Base-by-base conservation (phyloP, 1,284 basidiomycete species). In the Moesziomyces globuligerus region DNA sequence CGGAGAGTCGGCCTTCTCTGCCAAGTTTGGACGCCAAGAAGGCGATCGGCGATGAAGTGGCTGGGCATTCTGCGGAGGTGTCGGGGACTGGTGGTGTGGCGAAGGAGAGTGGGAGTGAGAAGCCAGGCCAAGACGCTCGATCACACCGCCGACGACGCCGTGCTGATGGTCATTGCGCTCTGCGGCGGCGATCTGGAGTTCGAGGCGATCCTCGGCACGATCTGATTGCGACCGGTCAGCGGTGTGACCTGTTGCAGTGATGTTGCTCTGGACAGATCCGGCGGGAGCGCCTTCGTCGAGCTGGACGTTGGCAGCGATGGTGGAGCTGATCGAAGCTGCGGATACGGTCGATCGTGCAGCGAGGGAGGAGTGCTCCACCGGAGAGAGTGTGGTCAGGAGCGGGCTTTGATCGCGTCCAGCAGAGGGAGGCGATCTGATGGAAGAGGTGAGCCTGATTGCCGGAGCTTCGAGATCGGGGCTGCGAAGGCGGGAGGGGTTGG, bases 151-250 rank as follows among this genome's bases (percentile, higher is more conserved):
- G 7, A 72, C 54, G 3, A 72, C 49, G 20, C 69, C 62, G 38
- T 72, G 69, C 51, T 66, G 58, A 24, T 72, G 69, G 23, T 67
- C 69, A n/a, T 62, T 67, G 37, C 69, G 62, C 28, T 67, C 62
- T 13, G 69, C 69, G 17, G 69, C 69, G 1, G 62, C 62, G 40
- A 67, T 72, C 23, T 72, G 69, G 6, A 49, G 43, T 26, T 72
- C 69, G 47, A 72, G 41, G 3, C 47, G 53, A 29, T 72, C 45
- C 29, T 72, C 69, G 20, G 69, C 69, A 26, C 50, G 49, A 3
- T 61, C 62, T 25, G 37, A 25, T 18, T 50, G 48, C 11, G 28
- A 32, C 37, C 62, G 43, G 9, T 56, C 62, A 28, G 62, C 51
- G 24, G 56, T 66, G 24, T 61, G 52, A 10, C 69, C 69, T 1